phyloP scores from a whole-genome alignment of 345 rosid genomes.

The Gossypium arboreum region DNA sequence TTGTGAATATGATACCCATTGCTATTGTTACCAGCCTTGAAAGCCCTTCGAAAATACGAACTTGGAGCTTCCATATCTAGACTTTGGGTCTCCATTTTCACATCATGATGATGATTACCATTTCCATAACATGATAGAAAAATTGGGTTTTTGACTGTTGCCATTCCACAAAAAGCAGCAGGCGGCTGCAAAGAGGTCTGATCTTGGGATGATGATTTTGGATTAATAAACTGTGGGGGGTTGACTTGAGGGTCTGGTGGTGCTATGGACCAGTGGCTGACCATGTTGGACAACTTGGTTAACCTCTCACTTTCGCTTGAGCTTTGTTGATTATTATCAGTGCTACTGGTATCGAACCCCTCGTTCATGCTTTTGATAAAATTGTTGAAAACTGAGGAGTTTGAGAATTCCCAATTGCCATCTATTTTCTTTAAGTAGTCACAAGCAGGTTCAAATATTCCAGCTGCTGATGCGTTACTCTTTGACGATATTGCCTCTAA shows the following conservation, averaged over 20 bases:
- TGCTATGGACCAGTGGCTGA: conserved; percentile 68
- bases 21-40: conserved; percentile 9
- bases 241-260: conserved; percentile 52
- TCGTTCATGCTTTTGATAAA: conserved; percentile 32
- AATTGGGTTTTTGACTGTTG: conserved; percentile 20
- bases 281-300: conserved; percentile 46
- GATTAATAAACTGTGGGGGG: conserved; percentile 16
- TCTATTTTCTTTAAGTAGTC: conserved; percentile 47
- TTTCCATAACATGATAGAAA: conserved; percentile 20
- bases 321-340: not conserved
- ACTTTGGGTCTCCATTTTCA: conserved; percentile 28
- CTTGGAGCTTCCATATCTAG: conserved; percentile 13
- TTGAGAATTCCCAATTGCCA: conserved; percentile 41
- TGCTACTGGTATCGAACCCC: not conserved
- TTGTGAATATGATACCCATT: conserved; percentile 19
- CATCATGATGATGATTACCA: conserved; percentile 19
- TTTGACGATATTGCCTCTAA: conserved; percentile 47
- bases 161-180: not conserved
- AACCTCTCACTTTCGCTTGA: conserved; percentile 32
- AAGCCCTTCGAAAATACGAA: conserved; percentile 16
- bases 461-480: conserved; percentile 33
- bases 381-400: conserved; percentile 27
- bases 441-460: conserved; percentile 40
- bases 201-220: conserved; percentile 32
- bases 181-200: conserved; percentile 30